Evolutionary conservation across 2,329 filamentous ascomycete species (phyloP), one percentile per base, ranked within the genome.

Genomic region (Colletotrichum nymphaeae): DNA sequence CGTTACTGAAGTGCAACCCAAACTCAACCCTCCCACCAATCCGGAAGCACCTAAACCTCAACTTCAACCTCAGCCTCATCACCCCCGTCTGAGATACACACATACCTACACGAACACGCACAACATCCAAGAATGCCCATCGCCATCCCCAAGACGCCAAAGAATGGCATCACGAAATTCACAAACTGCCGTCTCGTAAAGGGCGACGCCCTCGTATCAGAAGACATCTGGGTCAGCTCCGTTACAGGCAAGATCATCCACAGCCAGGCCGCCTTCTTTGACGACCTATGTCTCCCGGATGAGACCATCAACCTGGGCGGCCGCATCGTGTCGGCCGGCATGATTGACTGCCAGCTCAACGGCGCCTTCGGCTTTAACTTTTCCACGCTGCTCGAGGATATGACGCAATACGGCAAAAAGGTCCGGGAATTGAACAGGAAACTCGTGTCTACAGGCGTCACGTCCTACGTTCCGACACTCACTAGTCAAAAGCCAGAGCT

Each of bases 351-450:
- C 65, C 95, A 98, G 83, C 91, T 98, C 77, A 98, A 98, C 79
- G 95, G 95, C 60, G 95, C 94, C 11, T 96, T 95, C 78, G 95
- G 95, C 69, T 97, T 98, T 86, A 96, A 98, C 85, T 98, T 97
- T 82, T 97, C 94, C 3, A 91, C 91, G 1, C 87, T 95, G 11
- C 90, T 93, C n/a, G 88, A 92, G 19, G 90, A 93, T 78, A 90
- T 89, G 83, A 84, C 87, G 35, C 87, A 89, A 64, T 98, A 97
- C 78, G 89, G 90, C 71, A 93, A 94, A 81, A 91, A 90, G n/a
- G 85, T 98, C 63, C 87, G 87, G 75, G 86, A 91, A 70, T 87
- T 96, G 74, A 97, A 97, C 82, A 90, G 86, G 76, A 87, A 89
- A 35, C 86, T 98, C 65, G 88, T 95, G 35, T 85, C 90, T 77